Conservation (phyloP, 2,329 filamentous ascomycete genomes). For the Scedosporium minutisporum region DNA sequence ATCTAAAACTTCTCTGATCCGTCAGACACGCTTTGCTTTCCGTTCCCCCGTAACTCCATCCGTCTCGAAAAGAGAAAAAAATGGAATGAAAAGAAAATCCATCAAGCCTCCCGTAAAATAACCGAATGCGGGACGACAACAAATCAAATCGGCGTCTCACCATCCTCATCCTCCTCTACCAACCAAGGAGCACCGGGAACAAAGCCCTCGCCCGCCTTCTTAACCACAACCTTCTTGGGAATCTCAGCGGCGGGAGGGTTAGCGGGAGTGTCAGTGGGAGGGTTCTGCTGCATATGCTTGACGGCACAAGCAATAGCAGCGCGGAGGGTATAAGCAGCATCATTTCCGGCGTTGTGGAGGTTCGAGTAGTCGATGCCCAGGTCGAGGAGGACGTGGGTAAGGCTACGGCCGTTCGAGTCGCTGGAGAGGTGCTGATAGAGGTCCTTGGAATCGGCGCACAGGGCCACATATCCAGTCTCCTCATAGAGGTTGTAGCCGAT, state of each 20-base stretch:
- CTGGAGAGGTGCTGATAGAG: constrained; percentile 58
- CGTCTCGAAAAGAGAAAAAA: neutral
- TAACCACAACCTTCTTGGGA: neutral
- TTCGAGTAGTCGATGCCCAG: constrained; percentile 54
- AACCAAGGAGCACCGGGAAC: neutral
- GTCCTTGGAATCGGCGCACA: constrained; percentile 61
- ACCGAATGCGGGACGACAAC: neutral
- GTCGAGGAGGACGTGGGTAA: constrained; percentile 52
- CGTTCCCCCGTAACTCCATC: neutral
- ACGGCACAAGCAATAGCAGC: constrained; percentile 48
- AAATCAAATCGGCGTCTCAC: neutral
- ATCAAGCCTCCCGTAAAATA: neutral
- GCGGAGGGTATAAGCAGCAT: constrained; percentile 70
- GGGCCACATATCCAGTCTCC: constrained; percentile 22
- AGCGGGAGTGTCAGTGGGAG: neutral
- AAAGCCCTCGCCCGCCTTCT: neutral
- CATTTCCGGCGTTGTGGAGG: constrained; percentile 83
- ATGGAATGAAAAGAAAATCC: neutral
- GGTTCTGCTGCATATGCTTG: neutral
- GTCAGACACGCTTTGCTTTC: neutral
- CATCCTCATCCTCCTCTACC: neutral
- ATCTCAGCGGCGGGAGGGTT: neutral
- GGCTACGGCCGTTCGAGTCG: constrained; percentile 40
- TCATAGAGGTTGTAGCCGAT: constrained; percentile 51
- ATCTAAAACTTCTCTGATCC: no score